Percentiles rank a stretch among this genome's conserved stretches.
These are phyloP conservation scores for Biscogniauxia mediterranea DNA, from an alignment of 2,329 filamentous ascomycete genomes.

Conservation along the genomic window DNA sequence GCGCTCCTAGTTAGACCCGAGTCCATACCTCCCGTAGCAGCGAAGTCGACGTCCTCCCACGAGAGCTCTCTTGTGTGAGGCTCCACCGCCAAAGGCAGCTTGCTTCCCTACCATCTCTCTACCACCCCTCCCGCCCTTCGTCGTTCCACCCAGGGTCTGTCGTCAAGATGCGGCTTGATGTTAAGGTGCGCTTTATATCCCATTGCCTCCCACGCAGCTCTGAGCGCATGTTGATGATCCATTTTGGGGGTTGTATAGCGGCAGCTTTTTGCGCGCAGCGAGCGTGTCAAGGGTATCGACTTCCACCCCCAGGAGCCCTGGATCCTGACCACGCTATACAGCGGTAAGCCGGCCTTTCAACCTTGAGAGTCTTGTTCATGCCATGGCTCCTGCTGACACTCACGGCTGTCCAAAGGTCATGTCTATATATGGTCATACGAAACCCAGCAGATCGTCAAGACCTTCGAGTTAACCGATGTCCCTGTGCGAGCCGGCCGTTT, in stretches of 20 bases:
- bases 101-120: neutral
- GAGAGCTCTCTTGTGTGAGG: no score
- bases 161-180: conserved; percentile 11
- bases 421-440: conserved; percentile 99
- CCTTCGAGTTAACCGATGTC: conserved; percentile 97
- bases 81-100: neutral
- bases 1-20: neutral
- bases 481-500: conserved; percentile 96
- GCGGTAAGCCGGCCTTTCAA: conserved; percentile 57
- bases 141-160: neutral
- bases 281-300: conserved; percentile 94
- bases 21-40: neutral
- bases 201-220: neutral
- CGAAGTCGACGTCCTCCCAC: neutral
- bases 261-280: conserved; percentile 82
- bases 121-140: neutral
- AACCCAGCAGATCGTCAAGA: conserved; percentile 95
- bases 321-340: conserved; percentile 95
- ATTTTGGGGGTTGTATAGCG: conserved; percentile 49
- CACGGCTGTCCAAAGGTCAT: conserved; percentile 62
- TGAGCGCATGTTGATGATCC: neutral
- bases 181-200: conserved; percentile 5
- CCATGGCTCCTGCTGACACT: conserved; percentile 10
- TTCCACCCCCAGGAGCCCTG: conserved; percentile 97
- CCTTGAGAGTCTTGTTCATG: neutral